These are phyloP conservation scores for Circinella minor DNA, from an alignment of 371 early-diverging fungal genomes.

Conservation along the genomic window DNA sequence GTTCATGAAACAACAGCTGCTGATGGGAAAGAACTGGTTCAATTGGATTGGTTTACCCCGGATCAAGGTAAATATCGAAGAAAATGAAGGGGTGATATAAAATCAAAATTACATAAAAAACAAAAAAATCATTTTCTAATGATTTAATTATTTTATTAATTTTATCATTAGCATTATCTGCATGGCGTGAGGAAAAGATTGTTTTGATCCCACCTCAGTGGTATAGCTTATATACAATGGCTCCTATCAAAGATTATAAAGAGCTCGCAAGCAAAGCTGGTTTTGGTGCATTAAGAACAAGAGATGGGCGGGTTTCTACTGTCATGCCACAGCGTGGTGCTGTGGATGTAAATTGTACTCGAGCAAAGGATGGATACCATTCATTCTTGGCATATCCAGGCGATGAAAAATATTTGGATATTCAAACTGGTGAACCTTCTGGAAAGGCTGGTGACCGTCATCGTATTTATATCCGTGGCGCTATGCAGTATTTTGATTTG, in stretches of 20 bases:
- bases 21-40: constrained; percentile 69
- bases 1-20: constrained; percentile 32
- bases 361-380: constrained; percentile 23
- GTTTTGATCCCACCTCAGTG: constrained; percentile 72
- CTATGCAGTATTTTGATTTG: constrained; percentile 31
- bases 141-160: neutral
- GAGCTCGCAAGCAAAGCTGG: constrained; percentile 41
- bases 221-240: constrained; percentile 56
- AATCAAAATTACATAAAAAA: no score
- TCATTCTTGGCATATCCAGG: constrained; percentile 47
- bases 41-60: constrained; percentile 74
- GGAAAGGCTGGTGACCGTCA: constrained; percentile 34
- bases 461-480: constrained; percentile 39
- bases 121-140: no score
- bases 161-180: constrained; percentile 21
- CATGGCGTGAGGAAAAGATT: constrained; percentile 28
- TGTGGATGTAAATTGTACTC: constrained; percentile 13
- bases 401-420: constrained; percentile 34
- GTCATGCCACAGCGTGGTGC: constrained; percentile 55
- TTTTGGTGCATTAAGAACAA: constrained; percentile 33
- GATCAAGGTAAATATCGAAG: constrained; percentile 42
- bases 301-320: constrained; percentile 35
- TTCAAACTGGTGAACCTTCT: constrained; percentile 14
- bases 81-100: no score
- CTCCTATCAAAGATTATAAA: constrained; percentile 26